phyloP scores from a whole-genome alignment of 495 filamentous ascomycete genomes.

The Podospora anserina region DNA sequence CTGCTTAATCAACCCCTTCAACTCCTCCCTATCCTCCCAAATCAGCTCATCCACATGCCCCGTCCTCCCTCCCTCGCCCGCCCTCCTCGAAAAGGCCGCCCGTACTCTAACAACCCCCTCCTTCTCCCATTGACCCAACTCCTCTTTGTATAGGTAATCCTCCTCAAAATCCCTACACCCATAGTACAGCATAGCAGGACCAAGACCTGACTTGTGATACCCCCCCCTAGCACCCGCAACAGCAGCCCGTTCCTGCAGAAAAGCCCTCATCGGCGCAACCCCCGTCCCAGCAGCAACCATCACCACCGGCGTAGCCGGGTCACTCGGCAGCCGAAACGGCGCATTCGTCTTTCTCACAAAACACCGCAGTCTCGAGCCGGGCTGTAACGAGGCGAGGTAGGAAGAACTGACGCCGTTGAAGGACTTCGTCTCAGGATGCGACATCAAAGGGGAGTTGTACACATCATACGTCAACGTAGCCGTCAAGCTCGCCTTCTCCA shows the following conservation, averaged over 20 bases:
- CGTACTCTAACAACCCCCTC: slow-evolving; percentile 51
- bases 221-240: slow-evolving; percentile 38
- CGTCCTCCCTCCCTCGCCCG: slow-evolving; percentile 16
- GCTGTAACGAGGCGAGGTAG: slow-evolving; percentile 54
- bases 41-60: slow-evolving; percentile 59
- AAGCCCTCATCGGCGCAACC: slow-evolving; percentile 62
- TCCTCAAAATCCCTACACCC: slow-evolving; percentile 53
- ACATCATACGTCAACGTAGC: slow-evolving; percentile 57
- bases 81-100: slow-evolving; percentile 24
- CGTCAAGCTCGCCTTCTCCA: slow-evolving; percentile 47
- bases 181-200: slow-evolving; percentile 50
- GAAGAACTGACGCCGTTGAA: slow-evolving; percentile 53
- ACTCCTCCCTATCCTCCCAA: slow-evolving; percentile 49
- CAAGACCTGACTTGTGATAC: slow-evolving; percentile 27
- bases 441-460: slow-evolving; percentile 37
- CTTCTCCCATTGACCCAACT: slow-evolving; percentile 51
- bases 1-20: slow-evolving; percentile 46
- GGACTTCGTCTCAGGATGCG: slow-evolving; percentile 29
- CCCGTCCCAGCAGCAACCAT: slow-evolving; percentile 55
- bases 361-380: slow-evolving; percentile 48
- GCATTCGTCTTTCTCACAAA: slow-evolving; percentile 54
- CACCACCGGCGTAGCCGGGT: slow-evolving; percentile 57
- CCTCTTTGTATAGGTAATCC: slow-evolving; percentile 54
- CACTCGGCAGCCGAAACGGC: slow-evolving; percentile 58
- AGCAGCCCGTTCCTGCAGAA: slow-evolving; percentile 59